Conservation (phyloP, 768 basidiomycete species). For the Basidioascus undulatus region DNA sequence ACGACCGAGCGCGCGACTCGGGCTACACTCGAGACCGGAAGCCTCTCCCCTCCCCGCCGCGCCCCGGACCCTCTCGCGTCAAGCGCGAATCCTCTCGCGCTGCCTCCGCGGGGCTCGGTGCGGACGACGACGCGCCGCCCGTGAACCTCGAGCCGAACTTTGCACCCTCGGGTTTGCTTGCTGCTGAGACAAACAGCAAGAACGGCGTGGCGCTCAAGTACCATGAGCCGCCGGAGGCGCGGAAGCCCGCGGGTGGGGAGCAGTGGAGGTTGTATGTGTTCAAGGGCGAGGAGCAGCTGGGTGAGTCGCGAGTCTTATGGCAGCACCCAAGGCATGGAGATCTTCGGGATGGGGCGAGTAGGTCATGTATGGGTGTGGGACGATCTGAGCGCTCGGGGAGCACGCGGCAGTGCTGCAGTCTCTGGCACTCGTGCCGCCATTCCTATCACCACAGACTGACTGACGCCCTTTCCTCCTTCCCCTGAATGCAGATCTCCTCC, state of each 20-base stretch:
- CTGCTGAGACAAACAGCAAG: conserved; percentile 63
- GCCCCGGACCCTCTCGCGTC: conserved; percentile 20
- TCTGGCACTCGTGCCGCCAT: too few relatives aligned
- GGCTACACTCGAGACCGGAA: background rate
- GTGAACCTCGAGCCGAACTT: conserved; percentile 71
- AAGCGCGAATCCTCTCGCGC: conserved; percentile 25
- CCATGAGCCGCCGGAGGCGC: conserved; percentile 92
- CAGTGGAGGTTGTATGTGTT: conserved; percentile 95
- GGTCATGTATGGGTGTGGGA: too few relatives aligned
- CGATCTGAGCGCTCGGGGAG: too few relatives aligned
- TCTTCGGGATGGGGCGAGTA: too few relatives aligned
- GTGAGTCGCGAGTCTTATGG: conserved; percentile 33
- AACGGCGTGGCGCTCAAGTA: conserved; percentile 57
- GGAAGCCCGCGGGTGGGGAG: conserved; percentile 62
- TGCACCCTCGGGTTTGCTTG: conserved; percentile 61
- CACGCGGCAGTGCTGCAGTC: too few relatives aligned
- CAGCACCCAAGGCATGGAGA: too few relatives aligned
- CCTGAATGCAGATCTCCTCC: conserved; percentile 63
- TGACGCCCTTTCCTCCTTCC: background rate
- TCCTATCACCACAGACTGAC: too few relatives aligned
- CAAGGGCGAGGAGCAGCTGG: conserved; percentile 77
- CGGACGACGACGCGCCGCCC: conserved; percentile 18
- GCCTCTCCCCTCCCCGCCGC: conserved; percentile 12
- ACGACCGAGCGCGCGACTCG: background rate
- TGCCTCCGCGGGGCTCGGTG: conserved; percentile 6